phyloP scores from a whole-genome alignment of 2,329 filamentous ascomycete species.

The Diplocarpon rosae region DNA sequence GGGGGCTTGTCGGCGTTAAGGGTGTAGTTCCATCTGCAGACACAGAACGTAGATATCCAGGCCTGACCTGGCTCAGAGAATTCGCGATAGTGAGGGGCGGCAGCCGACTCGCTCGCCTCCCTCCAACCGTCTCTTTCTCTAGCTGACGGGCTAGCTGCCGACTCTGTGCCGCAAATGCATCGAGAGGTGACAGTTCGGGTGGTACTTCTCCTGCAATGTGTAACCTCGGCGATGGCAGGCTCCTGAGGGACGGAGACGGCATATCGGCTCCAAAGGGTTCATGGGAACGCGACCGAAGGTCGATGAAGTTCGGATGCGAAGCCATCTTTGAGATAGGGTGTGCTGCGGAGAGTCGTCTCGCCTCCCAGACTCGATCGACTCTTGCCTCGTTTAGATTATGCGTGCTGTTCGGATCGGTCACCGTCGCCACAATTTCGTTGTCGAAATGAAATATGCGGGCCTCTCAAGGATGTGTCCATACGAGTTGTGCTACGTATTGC shows the following conservation, averaged over 20 bases:
- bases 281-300: conserved; percentile 25
- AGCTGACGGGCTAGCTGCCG: conserved; percentile 79
- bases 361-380: neutral
- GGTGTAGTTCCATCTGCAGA: conserved; percentile 44
- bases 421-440: too few species aligned
- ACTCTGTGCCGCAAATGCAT: conserved; percentile 89
- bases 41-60: conserved; percentile 70
- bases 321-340: conserved; percentile 18
- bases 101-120: conserved; percentile 72
- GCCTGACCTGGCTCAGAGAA: conserved; percentile 66
- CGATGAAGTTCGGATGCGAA: conserved; percentile 23
- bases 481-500: too few species aligned
- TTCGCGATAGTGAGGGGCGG: conserved; percentile 75
- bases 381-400: neutral
- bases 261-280: conserved; percentile 17
- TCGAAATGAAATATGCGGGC: too few species aligned
- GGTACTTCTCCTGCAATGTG: conserved; percentile 73
- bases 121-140: conserved; percentile 62
- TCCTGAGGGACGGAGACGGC: conserved; percentile 18
- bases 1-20: conserved; percentile 25
- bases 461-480: too few species aligned
- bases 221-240: conserved; percentile 51
- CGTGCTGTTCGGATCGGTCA: too few species aligned
- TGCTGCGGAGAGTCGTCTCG: neutral
- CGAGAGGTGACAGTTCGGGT: conserved; percentile 83